A percentile compares a stretch with the other conserved stretches of the same genome.
phyloP scores from a whole-genome alignment of 2,329 filamentous ascomycete species.

The Kalmusia sp. region DNA sequence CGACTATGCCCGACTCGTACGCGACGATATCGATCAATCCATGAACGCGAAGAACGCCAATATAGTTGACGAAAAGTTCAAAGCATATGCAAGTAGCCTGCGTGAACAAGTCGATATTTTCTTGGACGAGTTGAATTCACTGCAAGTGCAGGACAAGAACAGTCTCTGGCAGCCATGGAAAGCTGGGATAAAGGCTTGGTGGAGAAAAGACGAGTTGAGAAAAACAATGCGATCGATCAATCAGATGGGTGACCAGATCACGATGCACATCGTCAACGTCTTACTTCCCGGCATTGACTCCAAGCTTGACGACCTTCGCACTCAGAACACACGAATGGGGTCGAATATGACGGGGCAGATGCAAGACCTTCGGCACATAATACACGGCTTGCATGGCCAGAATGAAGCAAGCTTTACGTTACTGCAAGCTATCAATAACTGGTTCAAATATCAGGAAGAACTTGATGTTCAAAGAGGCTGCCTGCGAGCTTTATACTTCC shows the following conservation, averaged over 20 bases:
- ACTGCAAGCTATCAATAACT: conserved; percentile 1
- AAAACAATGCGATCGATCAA: too few relatives aligned
- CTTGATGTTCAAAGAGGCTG: conserved; percentile 1
- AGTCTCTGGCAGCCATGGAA: too few relatives aligned
- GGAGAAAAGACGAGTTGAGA: too few relatives aligned
- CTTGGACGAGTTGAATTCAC: too few relatives aligned
- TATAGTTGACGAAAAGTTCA: neutral
- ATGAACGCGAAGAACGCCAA: neutral
- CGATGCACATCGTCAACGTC: too few relatives aligned
- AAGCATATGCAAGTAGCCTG: neutral
- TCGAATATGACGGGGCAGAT: conserved; percentile 1
- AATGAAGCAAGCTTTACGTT: neutral
- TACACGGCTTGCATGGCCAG: too few relatives aligned
- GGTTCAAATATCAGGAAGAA: conserved; percentile 9
- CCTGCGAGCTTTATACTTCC: conserved; percentile 14
- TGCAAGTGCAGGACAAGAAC: too few relatives aligned
- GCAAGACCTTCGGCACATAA: neutral
- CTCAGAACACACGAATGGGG: neutral
- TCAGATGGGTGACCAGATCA: too few relatives aligned
- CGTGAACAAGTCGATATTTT: too few relatives aligned
- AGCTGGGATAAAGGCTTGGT: too few relatives aligned
- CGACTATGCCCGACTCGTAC: neutral
- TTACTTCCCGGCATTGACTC: too few relatives aligned
- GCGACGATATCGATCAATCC: neutral
- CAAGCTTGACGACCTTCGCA: too few relatives aligned